A percentile compares a stretch with the other conserved stretches of the same genome.
Conservation (phyloP, 1,139 yeast species). For the Kodamaea alishanica region DNA sequence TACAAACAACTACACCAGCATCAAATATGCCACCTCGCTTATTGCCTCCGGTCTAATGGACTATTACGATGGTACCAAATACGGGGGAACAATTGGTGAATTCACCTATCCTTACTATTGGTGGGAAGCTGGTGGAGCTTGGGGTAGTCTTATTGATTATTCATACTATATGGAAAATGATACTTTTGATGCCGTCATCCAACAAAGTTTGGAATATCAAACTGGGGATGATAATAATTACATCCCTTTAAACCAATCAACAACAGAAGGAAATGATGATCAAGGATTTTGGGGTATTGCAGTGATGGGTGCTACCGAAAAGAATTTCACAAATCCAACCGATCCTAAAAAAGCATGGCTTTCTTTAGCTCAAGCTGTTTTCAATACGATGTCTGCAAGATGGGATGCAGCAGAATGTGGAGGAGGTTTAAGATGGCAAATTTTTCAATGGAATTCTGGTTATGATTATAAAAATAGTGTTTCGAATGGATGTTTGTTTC, state of each 20-base stretch:
- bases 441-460: slow-evolving; percentile 71
- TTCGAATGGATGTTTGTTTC: slow-evolving; percentile 74
- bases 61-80: slow-evolving; percentile 61
- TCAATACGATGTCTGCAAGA: slow-evolving; percentile 68
- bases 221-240: slow-evolving; percentile 64
- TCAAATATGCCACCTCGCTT: slow-evolving; percentile 50
- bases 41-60: slow-evolving; percentile 64
- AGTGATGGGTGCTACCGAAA: slow-evolving; percentile 79
- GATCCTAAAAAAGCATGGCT: slow-evolving; percentile 48
- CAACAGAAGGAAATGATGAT: slow-evolving; percentile 88
- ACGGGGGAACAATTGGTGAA: slow-evolving; percentile 78
- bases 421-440: slow-evolving; percentile 89
- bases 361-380: slow-evolving; percentile 68
- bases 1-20: slow-evolving; percentile 35
- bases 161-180: slow-evolving; percentile 60
- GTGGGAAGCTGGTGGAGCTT: slow-evolving; percentile 94
- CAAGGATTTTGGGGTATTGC: slow-evolving; percentile 90
- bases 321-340: slow-evolving; percentile 65
- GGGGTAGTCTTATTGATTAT: slow-evolving; percentile 74
- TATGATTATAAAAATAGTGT: slow-evolving; percentile 77
- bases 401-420: slow-evolving; percentile 66
- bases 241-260: slow-evolving; percentile 71
- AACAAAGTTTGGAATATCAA: slow-evolving; percentile 60
- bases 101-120: slow-evolving; percentile 77
- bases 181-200: slow-evolving; percentile 53